phyloP scores from a whole-genome alignment of 2,329 filamentous ascomycete species.

The Neoscytalidium dimidiatum region DNA sequence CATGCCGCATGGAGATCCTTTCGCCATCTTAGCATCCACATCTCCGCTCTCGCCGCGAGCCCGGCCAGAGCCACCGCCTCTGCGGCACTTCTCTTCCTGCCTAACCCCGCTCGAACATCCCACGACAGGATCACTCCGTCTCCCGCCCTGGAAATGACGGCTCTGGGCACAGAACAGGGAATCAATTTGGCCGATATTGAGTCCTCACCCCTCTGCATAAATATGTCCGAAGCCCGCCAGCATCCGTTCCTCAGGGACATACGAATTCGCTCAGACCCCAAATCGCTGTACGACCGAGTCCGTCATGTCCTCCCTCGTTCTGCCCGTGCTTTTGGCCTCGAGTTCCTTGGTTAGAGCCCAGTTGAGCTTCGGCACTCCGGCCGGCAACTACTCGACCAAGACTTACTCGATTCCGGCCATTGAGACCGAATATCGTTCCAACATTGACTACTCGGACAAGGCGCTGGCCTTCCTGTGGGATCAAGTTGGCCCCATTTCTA shows the following conservation, averaged over 20 bases:
- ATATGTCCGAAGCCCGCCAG: neutral
- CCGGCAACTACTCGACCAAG: conserved; percentile 12
- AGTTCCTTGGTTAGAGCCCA: neutral
- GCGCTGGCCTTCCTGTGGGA: conserved; percentile 50
- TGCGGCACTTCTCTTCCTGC: neutral
- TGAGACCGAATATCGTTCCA: neutral
- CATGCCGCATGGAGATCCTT: neutral
- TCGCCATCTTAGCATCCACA: neutral
- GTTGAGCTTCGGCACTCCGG: neutral
- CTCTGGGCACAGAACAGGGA: neutral
- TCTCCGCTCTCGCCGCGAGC: neutral
- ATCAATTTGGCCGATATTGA: neutral
- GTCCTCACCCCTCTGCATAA: neutral
- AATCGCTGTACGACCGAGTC: neutral
- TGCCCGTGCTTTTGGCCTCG: conserved; percentile 1
- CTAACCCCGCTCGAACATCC: neutral
- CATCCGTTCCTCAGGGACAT: neutral
- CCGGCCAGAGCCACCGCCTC: neutral
- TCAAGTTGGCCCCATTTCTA: conserved; percentile 45
- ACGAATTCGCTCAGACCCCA: neutral
- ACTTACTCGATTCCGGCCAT: neutral
- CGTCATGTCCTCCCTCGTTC: conserved; percentile 1
- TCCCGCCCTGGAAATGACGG: neutral
- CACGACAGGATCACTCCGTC: neutral
- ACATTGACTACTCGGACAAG: conserved; percentile 48